Base-by-base conservation (phyloP, 129 eudicot species). In the Chrysanthemum seticuspe region DNA sequence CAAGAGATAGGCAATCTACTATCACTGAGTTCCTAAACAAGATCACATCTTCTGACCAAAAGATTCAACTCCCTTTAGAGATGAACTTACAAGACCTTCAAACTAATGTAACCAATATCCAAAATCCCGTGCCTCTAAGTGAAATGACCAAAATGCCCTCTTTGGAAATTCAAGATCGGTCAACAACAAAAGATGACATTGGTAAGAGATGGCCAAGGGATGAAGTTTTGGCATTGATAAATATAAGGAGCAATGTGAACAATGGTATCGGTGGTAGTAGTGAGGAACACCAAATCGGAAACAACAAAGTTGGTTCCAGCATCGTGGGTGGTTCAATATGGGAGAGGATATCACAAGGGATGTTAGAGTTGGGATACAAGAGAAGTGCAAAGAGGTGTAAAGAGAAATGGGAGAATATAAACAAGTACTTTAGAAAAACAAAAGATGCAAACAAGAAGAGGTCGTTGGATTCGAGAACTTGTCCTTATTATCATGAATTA, bases 401-500 rank as follows among this genome's bases (percentile, higher is more conserved):
- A 57, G 97, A 91, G 90, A 91, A 88, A 73, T 91, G 97, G 97
- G 97, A 91, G 79, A 91, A 91, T 72, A 91, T 91, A 71, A 91
- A 91, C 83, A 91, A 91, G 80, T 91, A 91, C 51, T 88, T 80
- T 62, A 86, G 96, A 73, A 91, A 87, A 69, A 87, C 90, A 7
- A 91, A 88, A 82, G 96, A 88, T 60, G 78, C 75, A 53, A 88
- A 86, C 80, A 91, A 84, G 89, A 88, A 91, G 79, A 88, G 97
- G 75, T 81, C 96, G 16, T 57, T 83, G 73, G 97, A 87, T 62
- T 88, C 97, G 45, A 88, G 91, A 69, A 88, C 97, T 7, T 91
- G 97, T 74, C 97, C 97, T 62, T 91, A 91, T 71, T 91, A 86
- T 79, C 87, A 91, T 71, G 85, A 91, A 64, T 72, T 91, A 74